Percentiles rank a stretch among this genome's conserved stretches.
These are phyloP conservation scores for Colletotrichum noveboracense DNA, from an alignment of 2,329 filamentous ascomycete genomes.

Conservation along the genomic window DNA sequence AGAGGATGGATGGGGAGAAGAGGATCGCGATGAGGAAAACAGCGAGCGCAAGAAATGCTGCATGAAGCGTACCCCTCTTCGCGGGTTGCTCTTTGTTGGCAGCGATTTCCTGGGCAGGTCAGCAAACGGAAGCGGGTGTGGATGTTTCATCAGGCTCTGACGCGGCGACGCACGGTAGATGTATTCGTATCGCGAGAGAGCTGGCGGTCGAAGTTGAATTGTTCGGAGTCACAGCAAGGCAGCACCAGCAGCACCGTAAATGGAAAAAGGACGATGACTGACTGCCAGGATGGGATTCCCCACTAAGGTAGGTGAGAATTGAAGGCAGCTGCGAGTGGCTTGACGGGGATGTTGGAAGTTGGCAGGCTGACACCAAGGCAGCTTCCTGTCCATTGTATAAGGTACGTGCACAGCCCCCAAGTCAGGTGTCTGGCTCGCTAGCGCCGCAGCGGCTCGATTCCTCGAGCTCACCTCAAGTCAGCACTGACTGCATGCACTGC, in stretches of 20 bases:
- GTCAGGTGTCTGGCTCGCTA: neutral
- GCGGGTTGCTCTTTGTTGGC: neutral
- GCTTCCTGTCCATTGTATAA: too few relatives aligned
- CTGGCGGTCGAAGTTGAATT: too few relatives aligned
- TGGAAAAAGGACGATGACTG: too few relatives aligned
- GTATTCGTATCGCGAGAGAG: neutral
- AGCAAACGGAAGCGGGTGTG: too few relatives aligned
- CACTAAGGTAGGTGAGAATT: neutral
- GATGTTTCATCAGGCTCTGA: neutral
- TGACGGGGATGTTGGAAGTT: too few relatives aligned
- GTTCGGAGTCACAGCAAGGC: too few relatives aligned
- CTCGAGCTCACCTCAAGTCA: too few relatives aligned
- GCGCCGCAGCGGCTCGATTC: too few relatives aligned
- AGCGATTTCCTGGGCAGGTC: neutral
- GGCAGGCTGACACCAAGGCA: neutral
- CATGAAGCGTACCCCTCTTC: neutral
- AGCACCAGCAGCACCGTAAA: too few relatives aligned
- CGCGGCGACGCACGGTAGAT: neutral
- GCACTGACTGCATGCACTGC: too few relatives aligned
- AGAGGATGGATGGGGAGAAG: neutral
- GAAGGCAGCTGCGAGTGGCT: too few relatives aligned
- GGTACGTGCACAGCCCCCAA: neutral
- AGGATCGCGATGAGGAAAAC: neutral
- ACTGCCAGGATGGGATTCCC: neutral
- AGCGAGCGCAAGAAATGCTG: neutral